Conservation (phyloP, 1,284 basidiomycete species). For the Peniophora sp. region DNA sequence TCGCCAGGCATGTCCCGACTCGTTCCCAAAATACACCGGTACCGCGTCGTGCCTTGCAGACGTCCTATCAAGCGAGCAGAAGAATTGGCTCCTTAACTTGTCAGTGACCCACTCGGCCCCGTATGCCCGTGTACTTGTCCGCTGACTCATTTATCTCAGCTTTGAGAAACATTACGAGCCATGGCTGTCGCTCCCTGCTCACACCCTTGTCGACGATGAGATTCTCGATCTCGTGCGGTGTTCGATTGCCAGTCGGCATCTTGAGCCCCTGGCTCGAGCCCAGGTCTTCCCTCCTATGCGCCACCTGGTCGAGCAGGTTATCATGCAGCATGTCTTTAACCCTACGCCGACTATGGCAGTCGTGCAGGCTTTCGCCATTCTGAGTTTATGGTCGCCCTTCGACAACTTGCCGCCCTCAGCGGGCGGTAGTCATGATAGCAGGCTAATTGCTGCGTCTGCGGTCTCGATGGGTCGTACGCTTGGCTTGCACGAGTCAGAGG, state of each 20-base stretch:
- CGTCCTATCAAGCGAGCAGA: constrained; percentile 27
- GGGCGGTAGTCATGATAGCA: constrained; percentile 26
- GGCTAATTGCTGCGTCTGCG: constrained; percentile 32
- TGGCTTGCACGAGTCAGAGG: constrained; percentile 8
- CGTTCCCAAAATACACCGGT: neutral
- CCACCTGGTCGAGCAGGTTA: constrained; percentile 29
- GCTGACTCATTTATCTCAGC: constrained; percentile 15
- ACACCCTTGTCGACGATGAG: constrained; percentile 17
- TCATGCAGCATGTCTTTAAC: constrained; percentile 32
- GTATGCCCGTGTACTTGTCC: neutral
- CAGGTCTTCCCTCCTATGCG: constrained; percentile 32
- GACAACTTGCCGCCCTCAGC: constrained; percentile 17
- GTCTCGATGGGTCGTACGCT: constrained; percentile 29
- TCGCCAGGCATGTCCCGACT: constrained; percentile 14
- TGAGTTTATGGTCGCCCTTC: constrained; percentile 36
- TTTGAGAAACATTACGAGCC: constrained; percentile 35
- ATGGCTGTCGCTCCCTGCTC: constrained; percentile 31
- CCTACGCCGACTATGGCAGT: constrained; percentile 30
- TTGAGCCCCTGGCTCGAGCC: constrained; percentile 25
- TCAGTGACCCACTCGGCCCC: constrained; percentile 14
- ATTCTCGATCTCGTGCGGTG: constrained; percentile 31
- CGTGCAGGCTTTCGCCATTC: constrained; percentile 33
- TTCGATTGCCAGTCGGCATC: constrained; percentile 30
- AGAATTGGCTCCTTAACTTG: constrained; percentile 28
- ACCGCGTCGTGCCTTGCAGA: constrained; percentile 14